phyloP scores from a whole-genome alignment of 495 filamentous ascomycete species.

The Penicillium atrosanguineum region DNA sequence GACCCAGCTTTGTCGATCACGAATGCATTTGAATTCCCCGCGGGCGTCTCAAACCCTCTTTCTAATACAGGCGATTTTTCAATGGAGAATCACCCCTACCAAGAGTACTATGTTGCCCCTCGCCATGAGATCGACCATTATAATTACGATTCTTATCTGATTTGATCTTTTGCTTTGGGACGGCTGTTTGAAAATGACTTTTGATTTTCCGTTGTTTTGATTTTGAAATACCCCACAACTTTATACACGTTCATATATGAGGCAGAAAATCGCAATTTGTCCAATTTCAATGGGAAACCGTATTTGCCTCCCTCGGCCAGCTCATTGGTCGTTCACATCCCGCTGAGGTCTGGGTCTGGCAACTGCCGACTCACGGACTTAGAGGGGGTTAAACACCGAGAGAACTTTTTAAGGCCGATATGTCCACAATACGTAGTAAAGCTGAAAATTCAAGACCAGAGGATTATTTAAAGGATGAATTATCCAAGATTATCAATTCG shows the following conservation, averaged over 20 bases:
- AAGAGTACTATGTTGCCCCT: conserved; percentile 57
- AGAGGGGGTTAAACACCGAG: too few relatives aligned
- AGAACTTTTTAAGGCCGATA: too few relatives aligned
- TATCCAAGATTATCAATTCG: too few relatives aligned
- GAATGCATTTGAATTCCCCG: conserved; percentile 29
- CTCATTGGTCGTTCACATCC: too few relatives aligned
- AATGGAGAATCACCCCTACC: conserved; percentile 72
- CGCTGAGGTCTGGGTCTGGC: too few relatives aligned
- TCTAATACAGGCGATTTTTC: conserved; percentile 67
- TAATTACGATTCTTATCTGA: conserved; percentile 21
- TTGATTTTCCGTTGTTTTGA: neutral
- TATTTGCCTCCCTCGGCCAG: too few relatives aligned
- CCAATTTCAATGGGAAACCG: neutral
- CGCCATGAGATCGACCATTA: conserved; percentile 25
- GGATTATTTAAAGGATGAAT: too few relatives aligned
- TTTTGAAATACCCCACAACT: neutral
- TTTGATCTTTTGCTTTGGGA: conserved; percentile 10
- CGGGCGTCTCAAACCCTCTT: conserved; percentile 62
- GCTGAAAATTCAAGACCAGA: too few relatives aligned
- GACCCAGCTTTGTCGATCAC: conserved; percentile 22
- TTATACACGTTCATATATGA: neutral
- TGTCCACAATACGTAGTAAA: too few relatives aligned
- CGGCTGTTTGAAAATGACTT: neutral
- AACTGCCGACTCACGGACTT: too few relatives aligned
- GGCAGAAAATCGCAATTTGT: too few relatives aligned